Conservation (phyloP, 495 filamentous ascomycete species). For the Aspergillus cristatus region DNA sequence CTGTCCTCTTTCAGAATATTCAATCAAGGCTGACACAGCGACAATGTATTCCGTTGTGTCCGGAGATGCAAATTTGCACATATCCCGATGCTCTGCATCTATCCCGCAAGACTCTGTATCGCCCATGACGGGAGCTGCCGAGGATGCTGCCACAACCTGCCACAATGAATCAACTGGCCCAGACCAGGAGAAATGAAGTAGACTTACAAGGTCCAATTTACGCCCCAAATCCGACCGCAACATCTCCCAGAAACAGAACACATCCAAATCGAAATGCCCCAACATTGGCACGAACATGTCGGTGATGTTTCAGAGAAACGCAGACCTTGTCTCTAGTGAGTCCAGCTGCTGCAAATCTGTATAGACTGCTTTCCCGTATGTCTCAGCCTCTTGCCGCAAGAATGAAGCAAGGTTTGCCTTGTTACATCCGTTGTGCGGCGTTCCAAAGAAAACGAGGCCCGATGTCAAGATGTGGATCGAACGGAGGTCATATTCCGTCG, state of each 20-base stretch:
- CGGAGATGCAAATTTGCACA: background rate
- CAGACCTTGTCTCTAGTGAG: conserved; percentile 5
- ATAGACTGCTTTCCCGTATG: conserved; percentile 4
- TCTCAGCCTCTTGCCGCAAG: conserved; percentile 1
- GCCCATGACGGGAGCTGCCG: background rate
- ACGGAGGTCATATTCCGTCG: conserved; percentile 16
- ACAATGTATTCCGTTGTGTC: too few species aligned
- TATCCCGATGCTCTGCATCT: background rate
- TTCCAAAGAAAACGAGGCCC: conserved; percentile 24
- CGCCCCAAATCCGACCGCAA: conserved; percentile 5
- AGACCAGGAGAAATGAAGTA: too few species aligned
- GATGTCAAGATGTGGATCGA: conserved; percentile 20
- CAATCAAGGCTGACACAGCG: too few species aligned
- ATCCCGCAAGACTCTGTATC: background rate
- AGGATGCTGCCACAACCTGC: background rate
- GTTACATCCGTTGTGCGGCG: conserved; percentile 12
- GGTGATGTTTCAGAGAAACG: conserved; percentile 23
- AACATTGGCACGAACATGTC: conserved; percentile 30
- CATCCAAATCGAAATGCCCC: conserved; percentile 24
- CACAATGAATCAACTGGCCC: too few species aligned
- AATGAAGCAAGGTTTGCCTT: background rate
- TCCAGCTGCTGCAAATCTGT: background rate
- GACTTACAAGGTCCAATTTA: background rate
- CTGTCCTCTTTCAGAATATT: background rate
- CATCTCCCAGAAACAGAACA: conserved; percentile 31